A percentile compares a stretch with the other conserved stretches of the same genome.
These are phyloP conservation scores for Canavalia gladiata DNA, from an alignment of 306 rosid species.

Conservation along the genomic window DNA sequence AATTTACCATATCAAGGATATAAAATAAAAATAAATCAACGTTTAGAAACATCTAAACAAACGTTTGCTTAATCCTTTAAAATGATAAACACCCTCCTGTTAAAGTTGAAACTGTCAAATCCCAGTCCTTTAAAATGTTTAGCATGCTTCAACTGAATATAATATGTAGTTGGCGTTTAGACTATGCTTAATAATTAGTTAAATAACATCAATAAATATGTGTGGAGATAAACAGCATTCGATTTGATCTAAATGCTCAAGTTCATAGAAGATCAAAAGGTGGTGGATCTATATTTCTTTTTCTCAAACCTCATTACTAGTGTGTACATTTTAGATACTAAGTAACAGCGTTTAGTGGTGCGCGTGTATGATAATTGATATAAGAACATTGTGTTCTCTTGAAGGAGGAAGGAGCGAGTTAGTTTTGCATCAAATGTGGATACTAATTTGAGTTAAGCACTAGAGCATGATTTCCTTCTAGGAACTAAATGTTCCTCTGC, in stretches of 20 bases:
- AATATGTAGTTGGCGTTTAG: not conserved
- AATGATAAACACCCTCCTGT: not conserved
- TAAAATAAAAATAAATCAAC: not conserved
- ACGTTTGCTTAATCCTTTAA: not conserved
- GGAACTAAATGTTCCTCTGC: conserved; percentile 49
- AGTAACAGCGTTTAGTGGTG: not conserved
- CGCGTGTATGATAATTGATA: not conserved
- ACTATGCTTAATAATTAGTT: not conserved
- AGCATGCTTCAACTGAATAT: not conserved
- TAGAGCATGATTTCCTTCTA: conserved; percentile 59
- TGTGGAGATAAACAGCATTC: not conserved
- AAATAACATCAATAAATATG: not conserved
- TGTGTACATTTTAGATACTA: not conserved
- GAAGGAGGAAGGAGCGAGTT: not conserved
- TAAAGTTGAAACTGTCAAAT: not conserved
- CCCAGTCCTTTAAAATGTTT: not conserved
- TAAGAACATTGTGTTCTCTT: not conserved
- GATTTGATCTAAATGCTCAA: not conserved
- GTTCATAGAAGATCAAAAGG: not conserved
- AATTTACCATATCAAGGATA: not conserved
- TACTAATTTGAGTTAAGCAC: conserved; percentile 36
- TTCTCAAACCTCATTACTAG: not conserved
- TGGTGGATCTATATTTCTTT: not conserved
- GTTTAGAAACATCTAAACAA: conserved; percentile 15
- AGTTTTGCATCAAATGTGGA: conserved; percentile 1